Conservation (phyloP, 768 basidiomycete species). For the Daedaleopsis sinensis region DNA sequence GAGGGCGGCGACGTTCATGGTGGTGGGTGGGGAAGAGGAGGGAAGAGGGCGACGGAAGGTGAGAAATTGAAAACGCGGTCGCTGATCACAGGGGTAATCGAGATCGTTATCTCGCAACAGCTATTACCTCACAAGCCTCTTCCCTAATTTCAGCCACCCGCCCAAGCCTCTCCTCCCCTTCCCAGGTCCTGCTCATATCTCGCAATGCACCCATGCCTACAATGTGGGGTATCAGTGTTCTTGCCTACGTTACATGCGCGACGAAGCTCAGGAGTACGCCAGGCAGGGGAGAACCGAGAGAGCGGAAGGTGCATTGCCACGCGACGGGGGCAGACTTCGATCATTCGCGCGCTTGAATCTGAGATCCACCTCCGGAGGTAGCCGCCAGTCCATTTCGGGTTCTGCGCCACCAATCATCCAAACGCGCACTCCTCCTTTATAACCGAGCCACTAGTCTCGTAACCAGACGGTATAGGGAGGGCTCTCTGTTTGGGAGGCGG, state of each 20-base stretch:
- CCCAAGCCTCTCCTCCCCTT: no score
- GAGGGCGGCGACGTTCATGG: slow-evolving; percentile 72
- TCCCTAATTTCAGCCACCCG: no score
- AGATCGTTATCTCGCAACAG: slow-evolving; percentile 36
- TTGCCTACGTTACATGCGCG: no score
- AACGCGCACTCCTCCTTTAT: no score
- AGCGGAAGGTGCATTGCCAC: not conserved
- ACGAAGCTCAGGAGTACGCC: no score
- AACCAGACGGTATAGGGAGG: no score
- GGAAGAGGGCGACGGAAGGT: slow-evolving; percentile 26
- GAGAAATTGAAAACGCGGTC: slow-evolving; percentile 33
- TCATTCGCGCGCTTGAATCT: slow-evolving; percentile 17
- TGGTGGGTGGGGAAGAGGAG: slow-evolving; percentile 26
- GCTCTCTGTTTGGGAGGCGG: no score
- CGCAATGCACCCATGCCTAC: not conserved
- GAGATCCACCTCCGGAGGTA: slow-evolving; percentile 17
- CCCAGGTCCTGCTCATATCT: not conserved
- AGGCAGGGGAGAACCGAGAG: not conserved
- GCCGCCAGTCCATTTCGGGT: slow-evolving; percentile 17
- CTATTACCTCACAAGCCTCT: slow-evolving; percentile 18
- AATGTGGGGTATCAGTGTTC: no score
- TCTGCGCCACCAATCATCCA: slow-evolving; percentile 11
- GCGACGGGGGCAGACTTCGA: slow-evolving; percentile 14
- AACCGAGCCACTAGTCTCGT: no score
- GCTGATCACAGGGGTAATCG: slow-evolving; percentile 36